Base-by-base conservation (phyloP, 2,329 filamentous ascomycete genomes). In the Diaporthe velutina region DNA sequence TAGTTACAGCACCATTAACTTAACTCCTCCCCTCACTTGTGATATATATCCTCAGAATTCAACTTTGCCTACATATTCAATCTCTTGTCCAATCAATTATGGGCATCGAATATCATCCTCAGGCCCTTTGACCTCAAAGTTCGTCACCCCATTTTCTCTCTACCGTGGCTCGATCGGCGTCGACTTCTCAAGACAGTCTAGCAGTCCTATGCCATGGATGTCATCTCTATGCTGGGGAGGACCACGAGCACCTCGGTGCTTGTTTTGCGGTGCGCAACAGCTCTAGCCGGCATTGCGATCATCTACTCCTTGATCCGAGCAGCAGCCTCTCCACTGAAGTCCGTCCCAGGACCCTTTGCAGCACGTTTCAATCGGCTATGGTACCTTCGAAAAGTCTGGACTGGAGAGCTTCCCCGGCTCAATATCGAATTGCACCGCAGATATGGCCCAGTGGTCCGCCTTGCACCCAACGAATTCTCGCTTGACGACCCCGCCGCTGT, bases 341-440 rank as follows among this genome's bases (percentile, higher is more conserved):
- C 78, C 6, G 79, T 88, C 19, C 87, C 87, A 0, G 87, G 87
- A 0, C 87, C 87, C 0, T 84, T 86, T 50, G 79, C 82, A 54
- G 81, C 87, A 15, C 81, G 86, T 10, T 84, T 88, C 74, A 85
- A 83, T 6, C 80, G 83, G 1, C 76, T 86, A 1, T 88, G 86
- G 85, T 86, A 86, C 61, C 80, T 88, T 19, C 76, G 76, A 2
- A 80, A 81, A 3, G 80, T 87, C 4, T 79, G 78, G 17, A 78
- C 77, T 0, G 85, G 85, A 4, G 77, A 81, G 5, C 87, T 86
- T 71, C 82, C 85, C 64, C 77, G 79, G 19, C 82, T 82, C 30
- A 87, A 86, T 68, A 82, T 85, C 30, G 75, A 75, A 0, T 79
- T 87, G 1, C 86, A 87, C 73, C 75, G 79, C 25, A 79, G 80